Conservation (phyloP, 2,329 filamentous ascomycete genomes). For the Scorias spongiosa region DNA sequence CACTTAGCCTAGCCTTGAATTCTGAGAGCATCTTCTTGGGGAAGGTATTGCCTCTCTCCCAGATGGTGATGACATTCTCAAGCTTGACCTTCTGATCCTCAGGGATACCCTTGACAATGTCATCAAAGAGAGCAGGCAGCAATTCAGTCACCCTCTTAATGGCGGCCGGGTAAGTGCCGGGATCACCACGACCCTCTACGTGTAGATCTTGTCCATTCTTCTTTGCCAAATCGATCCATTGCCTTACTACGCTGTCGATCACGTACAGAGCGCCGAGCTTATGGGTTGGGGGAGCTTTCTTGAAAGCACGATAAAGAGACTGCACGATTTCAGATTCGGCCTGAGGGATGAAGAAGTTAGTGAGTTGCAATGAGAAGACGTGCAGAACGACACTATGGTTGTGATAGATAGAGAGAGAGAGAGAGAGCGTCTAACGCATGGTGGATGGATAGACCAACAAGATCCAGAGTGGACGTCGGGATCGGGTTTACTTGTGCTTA, state of each 20-base stretch:
- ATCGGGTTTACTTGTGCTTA: constrained; percentile 31
- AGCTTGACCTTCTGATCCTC: constrained; percentile 98
- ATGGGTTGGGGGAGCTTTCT: constrained; percentile 84
- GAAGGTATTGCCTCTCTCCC: constrained; percentile 92
- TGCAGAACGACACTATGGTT: constrained; percentile 7
- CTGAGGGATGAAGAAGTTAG: constrained; percentile 35
- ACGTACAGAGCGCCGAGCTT: constrained; percentile 99
- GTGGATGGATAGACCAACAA: no score
- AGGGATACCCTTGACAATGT: constrained; percentile 76
- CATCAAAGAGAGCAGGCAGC: constrained; percentile 86
- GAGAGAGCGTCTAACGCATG: not conserved
- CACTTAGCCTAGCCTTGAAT: constrained; percentile 53
- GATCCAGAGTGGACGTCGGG: no score
- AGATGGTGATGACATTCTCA: constrained; percentile 88
- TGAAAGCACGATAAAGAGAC: constrained; percentile 94
- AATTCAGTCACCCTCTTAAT: constrained; percentile 94
- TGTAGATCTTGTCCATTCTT: constrained; percentile 61
- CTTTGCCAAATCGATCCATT: constrained; percentile 95
- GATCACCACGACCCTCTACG: constrained; percentile 50
- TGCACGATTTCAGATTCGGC: constrained; percentile 89
- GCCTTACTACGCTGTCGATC: constrained; percentile 98
- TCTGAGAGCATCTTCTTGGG: constrained; percentile 61
- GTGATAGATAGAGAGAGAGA: constrained; percentile 1
- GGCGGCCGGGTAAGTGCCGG: constrained; percentile 88
- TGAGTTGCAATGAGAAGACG: not conserved